phyloP scores from a whole-genome alignment of 2,329 filamentous ascomycete genomes.

The Microdochium nivale region DNA sequence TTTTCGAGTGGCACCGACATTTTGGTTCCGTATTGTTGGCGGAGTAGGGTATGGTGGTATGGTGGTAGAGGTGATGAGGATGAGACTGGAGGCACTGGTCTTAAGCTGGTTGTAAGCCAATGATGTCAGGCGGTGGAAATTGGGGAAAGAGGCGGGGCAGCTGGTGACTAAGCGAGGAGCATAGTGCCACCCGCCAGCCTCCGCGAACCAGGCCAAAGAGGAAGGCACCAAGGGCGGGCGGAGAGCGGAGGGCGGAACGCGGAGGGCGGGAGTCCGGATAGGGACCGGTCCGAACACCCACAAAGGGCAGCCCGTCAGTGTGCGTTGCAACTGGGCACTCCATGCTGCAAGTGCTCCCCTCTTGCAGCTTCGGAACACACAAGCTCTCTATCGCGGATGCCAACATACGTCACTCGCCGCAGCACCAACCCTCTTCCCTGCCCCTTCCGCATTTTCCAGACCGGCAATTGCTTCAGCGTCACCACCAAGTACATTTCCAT shows the following conservation, averaged over 20 bases:
- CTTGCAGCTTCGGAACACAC: neutral
- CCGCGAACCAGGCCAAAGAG: no score
- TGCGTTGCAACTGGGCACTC: no score
- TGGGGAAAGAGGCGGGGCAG: neutral
- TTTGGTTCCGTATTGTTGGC: no score
- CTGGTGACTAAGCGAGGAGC: neutral
- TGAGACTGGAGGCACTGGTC: no score
- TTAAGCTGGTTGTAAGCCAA: no score
- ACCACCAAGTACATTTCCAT: no score
- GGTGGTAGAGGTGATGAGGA: no score
- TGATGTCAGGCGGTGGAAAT: no score
- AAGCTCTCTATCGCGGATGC: neutral
- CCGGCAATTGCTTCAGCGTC: no score
- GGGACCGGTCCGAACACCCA: neutral
- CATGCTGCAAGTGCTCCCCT: neutral
- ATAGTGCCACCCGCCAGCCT: no score
- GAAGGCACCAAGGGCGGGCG: neutral
- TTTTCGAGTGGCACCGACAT: neutral
- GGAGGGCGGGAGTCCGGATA: neutral
- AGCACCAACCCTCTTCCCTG: neutral
- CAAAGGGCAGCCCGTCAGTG: neutral
- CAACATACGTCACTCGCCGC: neutral
- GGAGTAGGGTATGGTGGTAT: no score
- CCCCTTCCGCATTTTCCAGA: neutral
- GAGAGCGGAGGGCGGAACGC: neutral